These are phyloP conservation scores for Xerocomus nothofagi DNA, from an alignment of 1,284 basidiomycete species.

Conservation along the genomic window DNA sequence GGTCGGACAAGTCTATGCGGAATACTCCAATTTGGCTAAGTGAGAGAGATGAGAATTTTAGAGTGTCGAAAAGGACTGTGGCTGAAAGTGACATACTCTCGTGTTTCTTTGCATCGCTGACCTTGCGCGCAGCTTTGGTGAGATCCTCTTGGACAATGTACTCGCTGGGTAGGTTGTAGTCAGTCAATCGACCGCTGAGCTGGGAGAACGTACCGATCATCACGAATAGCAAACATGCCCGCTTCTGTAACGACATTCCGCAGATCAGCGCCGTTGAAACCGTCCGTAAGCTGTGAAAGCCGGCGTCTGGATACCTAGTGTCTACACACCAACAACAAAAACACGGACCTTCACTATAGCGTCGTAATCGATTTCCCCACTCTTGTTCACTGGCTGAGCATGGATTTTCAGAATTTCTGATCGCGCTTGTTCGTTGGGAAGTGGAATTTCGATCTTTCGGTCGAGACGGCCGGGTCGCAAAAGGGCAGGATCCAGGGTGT, in stretches of 20 bases:
- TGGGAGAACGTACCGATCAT: conserved; percentile 68
- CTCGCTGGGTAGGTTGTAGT: conserved; percentile 52
- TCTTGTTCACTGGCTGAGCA: conserved; percentile 91
- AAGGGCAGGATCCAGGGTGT: conserved; percentile 96
- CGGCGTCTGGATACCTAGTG: background rate
- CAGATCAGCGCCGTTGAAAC: conserved; percentile 94
- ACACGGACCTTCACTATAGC: conserved; percentile 86
- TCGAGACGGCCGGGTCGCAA: conserved; percentile 95
- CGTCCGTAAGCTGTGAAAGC: conserved; percentile 70
- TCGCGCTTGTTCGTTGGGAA: conserved; percentile 95
- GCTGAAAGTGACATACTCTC: conserved; percentile 62
- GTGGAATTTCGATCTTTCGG: conserved; percentile 96
- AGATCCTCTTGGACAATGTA: conserved; percentile 93
- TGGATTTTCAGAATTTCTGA: conserved; percentile 99
- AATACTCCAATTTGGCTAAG: conserved; percentile 63
- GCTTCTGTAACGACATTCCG: conserved; percentile 98
- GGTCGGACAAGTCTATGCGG: conserved; percentile 36
- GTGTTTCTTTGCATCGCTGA: conserved; percentile 95
- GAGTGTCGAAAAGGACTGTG: background rate
- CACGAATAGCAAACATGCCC: conserved; percentile 98
- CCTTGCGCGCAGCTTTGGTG: conserved; percentile 96
- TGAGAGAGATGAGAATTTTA: conserved; percentile 5
- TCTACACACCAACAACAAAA: background rate
- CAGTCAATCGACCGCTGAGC: background rate
- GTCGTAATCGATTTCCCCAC: conserved; percentile 94